Conservation (phyloP, 352 stramenopile species). For the Paralagenidium karlingii region DNA sequence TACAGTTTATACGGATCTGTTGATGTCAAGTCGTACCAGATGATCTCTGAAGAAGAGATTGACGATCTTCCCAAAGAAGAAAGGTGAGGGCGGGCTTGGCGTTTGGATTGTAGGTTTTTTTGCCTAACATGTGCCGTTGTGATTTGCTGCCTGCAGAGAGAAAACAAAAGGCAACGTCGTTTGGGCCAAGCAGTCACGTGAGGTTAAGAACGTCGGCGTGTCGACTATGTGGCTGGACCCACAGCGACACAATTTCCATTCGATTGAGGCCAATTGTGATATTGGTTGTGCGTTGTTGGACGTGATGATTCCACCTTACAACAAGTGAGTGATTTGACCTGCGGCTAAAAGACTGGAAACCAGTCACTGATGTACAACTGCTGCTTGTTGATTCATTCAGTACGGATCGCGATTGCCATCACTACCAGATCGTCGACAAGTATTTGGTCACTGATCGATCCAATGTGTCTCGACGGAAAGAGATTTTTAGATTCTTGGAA, state of each 20-base stretch:
- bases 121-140: constrained; percentile 1
- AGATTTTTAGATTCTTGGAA: no score
- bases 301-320: constrained; percentile 79
- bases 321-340: constrained; percentile 37
- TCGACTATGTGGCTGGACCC: constrained; percentile 75
- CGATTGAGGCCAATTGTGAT: constrained; percentile 52
- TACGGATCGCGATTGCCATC: constrained; percentile 63
- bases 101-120: neutral
- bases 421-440: constrained; percentile 57
- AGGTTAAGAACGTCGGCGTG: constrained; percentile 35
- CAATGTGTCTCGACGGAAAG: no score
- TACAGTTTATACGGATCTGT: constrained; percentile 60
- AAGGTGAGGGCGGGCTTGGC: neutral
- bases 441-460: no score
- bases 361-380: neutral
- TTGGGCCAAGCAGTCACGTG: constrained; percentile 45
- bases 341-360: neutral
- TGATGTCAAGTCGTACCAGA: constrained; percentile 57
- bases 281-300: constrained; percentile 71
- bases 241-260: constrained; percentile 69
- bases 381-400: constrained; percentile 10
- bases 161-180: constrained; percentile 26
- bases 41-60: constrained; percentile 34
- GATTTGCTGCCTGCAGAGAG: neutral
- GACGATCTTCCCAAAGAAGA: constrained; percentile 4